Base-by-base conservation (phyloP, 805 yeast species). In the Schwanniomyces pseudopolymorphus region DNA sequence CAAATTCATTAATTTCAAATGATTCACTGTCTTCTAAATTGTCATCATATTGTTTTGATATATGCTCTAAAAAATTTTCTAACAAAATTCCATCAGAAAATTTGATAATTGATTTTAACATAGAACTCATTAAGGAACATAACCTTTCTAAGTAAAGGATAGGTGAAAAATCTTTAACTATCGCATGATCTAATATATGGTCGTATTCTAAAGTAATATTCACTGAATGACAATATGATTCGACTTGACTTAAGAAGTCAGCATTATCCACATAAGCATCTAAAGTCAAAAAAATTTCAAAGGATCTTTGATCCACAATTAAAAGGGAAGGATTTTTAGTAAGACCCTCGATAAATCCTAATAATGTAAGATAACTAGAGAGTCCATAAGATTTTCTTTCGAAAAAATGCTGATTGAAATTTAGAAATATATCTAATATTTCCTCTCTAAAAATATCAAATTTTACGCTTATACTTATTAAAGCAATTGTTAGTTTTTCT, bases 211-310 rank as follows among this genome's bases (percentile, higher is more conserved):
- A 52, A 16, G 47, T 19, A 43, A 47, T 41, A 42, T 52, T 50
- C 46, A 51, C 11, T 11, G 51, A 31, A 44, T 53, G 60, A 7
- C 67, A 60, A 46, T 63, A 71, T 11, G 48, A 39, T 53, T 72
- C 76, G 5, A 70, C 57, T 8, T 63, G 68, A 45, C 58, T 60
- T 51, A 72, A 60, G 44, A 72, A 73, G 22, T 69, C 74, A 42
- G 59, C 58, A 49, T 65, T 68, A 48, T 70, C 75, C 41, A 72
- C 58, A 48, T 63, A 63, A 14, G 66, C 51, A 49, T 72, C 74
- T 49, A 72, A 60, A 24, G 60, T 56, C 20, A 52, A 40, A 48
- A 71, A 70, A 4, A 71, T 44, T 35, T 63, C 58, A 57, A 69
- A 63, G 0, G 70, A 52, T 7, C 52, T 45, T 4, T 57, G 48